Evolutionary conservation across 176 grass and related monocot genomes (phyloP).

Genomic region (Aechmea fasciata): DNA sequence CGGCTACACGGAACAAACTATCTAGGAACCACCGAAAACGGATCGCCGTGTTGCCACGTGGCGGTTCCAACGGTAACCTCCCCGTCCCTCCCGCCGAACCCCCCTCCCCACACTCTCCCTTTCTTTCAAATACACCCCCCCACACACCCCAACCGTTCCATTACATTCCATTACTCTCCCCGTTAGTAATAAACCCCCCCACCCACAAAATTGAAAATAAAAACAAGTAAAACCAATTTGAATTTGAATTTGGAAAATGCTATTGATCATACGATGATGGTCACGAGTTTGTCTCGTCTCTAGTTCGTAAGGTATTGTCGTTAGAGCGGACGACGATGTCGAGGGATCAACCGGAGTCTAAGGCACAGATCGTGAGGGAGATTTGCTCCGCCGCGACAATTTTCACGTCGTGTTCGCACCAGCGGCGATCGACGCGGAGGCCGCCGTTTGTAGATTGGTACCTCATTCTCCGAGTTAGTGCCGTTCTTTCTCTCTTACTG

Average conservation of each 20-base stretch:
- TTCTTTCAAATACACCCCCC: not conserved
- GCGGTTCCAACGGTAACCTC: not conserved
- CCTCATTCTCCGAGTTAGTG: slow-evolving; percentile 68
- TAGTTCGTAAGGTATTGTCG: no score
- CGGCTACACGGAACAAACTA: no score
- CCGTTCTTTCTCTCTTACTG: not conserved
- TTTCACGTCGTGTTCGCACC: slow-evolving; percentile 59
- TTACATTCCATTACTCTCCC: not conserved
- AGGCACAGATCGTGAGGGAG: slow-evolving; percentile 13
- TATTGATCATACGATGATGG: not conserved
- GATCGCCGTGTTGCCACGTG: not conserved
- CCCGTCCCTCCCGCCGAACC: no score
- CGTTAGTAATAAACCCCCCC: not conserved
- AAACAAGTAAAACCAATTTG: not conserved
- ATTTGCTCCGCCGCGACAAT: slow-evolving; percentile 47
- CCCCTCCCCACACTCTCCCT: not conserved
- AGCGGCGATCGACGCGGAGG: slow-evolving; percentile 22
- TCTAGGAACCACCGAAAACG: not conserved
- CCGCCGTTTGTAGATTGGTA: slow-evolving; percentile 79
- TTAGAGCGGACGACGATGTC: slow-evolving; percentile 8
- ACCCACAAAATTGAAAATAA: not conserved
- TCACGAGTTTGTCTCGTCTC: not conserved
- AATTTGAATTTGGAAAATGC: not conserved
- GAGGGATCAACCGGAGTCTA: slow-evolving; percentile 23
- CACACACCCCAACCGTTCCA: not conserved